These are phyloP conservation scores for Chamaecrista fasciculata DNA, from an alignment of 306 rosid species.

Conservation along the genomic window DNA sequence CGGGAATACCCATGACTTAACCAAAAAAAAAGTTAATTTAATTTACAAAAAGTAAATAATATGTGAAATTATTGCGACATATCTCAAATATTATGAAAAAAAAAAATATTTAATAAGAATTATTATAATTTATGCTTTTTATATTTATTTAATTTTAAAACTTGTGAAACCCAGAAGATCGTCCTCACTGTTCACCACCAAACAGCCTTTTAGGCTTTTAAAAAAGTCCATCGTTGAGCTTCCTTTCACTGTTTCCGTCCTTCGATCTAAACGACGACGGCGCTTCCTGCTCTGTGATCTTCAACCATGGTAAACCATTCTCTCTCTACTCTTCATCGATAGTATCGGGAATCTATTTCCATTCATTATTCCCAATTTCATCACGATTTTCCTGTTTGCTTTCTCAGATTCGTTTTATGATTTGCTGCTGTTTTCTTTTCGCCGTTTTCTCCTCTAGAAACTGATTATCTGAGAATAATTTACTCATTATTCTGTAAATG, in stretches of 20 bases:
- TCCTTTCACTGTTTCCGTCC: background rate
- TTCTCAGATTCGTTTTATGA: background rate
- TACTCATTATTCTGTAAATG: background rate
- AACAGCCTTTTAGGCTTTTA: background rate
- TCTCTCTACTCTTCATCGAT: background rate
- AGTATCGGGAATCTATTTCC: background rate
- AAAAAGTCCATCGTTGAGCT: background rate
- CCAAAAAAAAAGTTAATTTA: no score
- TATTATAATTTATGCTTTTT: no score
- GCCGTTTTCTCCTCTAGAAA: background rate
- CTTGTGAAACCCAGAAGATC: no score
- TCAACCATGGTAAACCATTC: constrained; percentile 26
- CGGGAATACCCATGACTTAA: no score
- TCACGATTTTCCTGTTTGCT: background rate
- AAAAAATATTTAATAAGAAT: no score
- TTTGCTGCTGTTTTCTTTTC: background rate
- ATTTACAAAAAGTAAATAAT: no score
- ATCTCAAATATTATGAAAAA: no score
- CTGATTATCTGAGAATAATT: background rate
- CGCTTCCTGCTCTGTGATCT: constrained; percentile 5
- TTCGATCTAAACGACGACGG: constrained; percentile 17
- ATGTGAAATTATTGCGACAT: no score
- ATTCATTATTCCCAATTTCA: background rate
- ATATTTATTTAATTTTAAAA: no score
- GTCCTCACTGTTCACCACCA: no score